Evolutionary conservation across 768 basidiomycete species (phyloP), one percentile per base, ranked within the genome.

Genomic region (Cystobasidium onofrii): DNA sequence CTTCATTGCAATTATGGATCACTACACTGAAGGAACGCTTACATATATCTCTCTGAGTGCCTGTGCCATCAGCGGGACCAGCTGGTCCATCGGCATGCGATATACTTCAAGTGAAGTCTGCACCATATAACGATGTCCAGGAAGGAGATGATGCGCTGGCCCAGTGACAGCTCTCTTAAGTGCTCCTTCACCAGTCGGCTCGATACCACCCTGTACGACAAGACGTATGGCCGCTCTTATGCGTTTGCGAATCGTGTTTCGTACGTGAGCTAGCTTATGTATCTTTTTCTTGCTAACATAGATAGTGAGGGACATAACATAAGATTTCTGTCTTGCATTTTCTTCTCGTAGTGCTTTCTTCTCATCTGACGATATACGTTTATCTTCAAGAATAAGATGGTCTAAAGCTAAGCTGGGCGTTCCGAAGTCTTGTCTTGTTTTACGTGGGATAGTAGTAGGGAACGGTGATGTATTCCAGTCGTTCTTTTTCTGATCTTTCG

Each of bases 41-140:
- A 60, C 69, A 20, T 60, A 31, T 31, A 71, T 44, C 1, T 27
- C 69, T 18, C 43, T 6, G 18, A 71, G 55, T 17, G 50, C 69
- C 18, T 39, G 2, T 3, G 25, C 25, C 36, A 71, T 44, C 13
- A 36, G 18, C 6, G n/a, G 18, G 29, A 57, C 33, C 3, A 71
- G 54, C 34, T 20, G 10, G 23, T 29, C 54, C 18, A 41, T 46
- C 55, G 69, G 69, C 55, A 71, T 52, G 7, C n/a, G 52, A 41
- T 55, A 46, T 17, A 71, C 25, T 25, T 71, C 69, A 20, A 71
- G 69, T n/a, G 52, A 34, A n/a, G 69, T 52, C 17, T 57, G 69
- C n/a, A 55, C 12, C 10, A 60, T 34, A 36, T 71, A 71, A 12
- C 33, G 50, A 36, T 61, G 39, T 17, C 69, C 69, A 12, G 69